Base-by-base conservation (phyloP, 2,329 filamentous ascomycete genomes). In the Aspergillus sp. region DNA sequence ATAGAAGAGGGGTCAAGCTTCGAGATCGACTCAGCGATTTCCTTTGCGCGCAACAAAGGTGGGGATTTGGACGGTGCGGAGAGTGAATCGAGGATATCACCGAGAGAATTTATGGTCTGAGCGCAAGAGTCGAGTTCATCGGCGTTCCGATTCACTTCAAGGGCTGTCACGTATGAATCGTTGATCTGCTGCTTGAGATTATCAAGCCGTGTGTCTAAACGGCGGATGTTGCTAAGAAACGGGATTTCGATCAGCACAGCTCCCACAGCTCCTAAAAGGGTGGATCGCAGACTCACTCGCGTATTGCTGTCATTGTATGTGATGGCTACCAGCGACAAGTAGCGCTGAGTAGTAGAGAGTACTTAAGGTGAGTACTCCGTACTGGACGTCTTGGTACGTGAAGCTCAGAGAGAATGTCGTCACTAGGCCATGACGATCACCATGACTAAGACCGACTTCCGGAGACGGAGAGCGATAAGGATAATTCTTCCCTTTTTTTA, bases 61-160 rank as follows among this genome's bases (percentile, higher is more conserved):
- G 81, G 80, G 4, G 86, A 83, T 2, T 84, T 83, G 1, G 87
- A 83, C 2, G 84, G 84, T 3, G 87, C 84, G 17, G 89, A 92
- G 13, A 96, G 74, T 2, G 84, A 78, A 69, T 87, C 87, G 63
- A 89, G 83, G 50, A 91, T 82, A 52, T 75, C 76, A 59, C 91
- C 81, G 36, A 95, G 75, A 49, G 85, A 78, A 3, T 65, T 57
- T 48, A 69, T 83, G 29, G 57, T 58, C 31, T 59, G 40, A 20
- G 32, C 42, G 14, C 46, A 56, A 21, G 38, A 34, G 52, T 64
- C 58, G 5, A 20, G 5, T 38, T 46, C 38, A 11, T 29, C 36
- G n/a, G 29, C 38, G 44, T 47, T 5, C 19, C 44, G 43, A 56
- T 69, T 20, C 43, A 52, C 32, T 7, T 58, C 58, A 13, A 55